Conservation (phyloP, 129 eudicot species). For the Helianthus annuus region DNA sequence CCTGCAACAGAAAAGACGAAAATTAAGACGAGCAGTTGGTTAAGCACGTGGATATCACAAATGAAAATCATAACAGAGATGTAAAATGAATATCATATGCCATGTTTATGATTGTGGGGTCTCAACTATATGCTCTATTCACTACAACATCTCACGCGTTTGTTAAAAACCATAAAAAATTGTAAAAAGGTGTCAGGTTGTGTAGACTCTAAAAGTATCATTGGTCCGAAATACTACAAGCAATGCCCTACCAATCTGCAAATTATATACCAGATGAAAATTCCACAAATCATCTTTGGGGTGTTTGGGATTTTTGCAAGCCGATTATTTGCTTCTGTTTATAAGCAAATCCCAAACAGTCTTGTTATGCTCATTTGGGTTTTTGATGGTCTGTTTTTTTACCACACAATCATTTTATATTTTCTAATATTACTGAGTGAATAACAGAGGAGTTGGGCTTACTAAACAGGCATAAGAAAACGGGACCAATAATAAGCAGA, state of each 20-base stretch:
- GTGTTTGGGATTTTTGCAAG: neutral
- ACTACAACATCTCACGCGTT: neutral
- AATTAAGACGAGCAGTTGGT: neutral
- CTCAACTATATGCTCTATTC: slow-evolving; percentile 1
- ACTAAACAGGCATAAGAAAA: slow-evolving; percentile 5
- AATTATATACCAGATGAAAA: too few species aligned
- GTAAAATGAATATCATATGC: neutral
- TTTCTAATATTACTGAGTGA: neutral
- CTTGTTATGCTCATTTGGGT: neutral
- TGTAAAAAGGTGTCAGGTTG: neutral
- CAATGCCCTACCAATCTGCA: too few species aligned
- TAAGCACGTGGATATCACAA: neutral
- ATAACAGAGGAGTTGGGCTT: neutral
- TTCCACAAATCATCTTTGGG: too few species aligned
- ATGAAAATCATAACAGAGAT: neutral
- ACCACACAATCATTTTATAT: neutral
- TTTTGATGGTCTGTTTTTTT: neutral
- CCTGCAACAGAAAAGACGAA: slow-evolving; percentile 15
- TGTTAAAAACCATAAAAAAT: neutral
- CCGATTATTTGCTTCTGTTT: neutral
- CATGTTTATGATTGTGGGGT: neutral
- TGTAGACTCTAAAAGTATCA: too few species aligned
- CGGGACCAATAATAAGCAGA: neutral
- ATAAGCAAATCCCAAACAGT: neutral
- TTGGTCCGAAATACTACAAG: too few species aligned